These are phyloP conservation scores for Talaromyces nanjingensis DNA, from an alignment of 495 filamentous ascomycete species.

Conservation along the genomic window DNA sequence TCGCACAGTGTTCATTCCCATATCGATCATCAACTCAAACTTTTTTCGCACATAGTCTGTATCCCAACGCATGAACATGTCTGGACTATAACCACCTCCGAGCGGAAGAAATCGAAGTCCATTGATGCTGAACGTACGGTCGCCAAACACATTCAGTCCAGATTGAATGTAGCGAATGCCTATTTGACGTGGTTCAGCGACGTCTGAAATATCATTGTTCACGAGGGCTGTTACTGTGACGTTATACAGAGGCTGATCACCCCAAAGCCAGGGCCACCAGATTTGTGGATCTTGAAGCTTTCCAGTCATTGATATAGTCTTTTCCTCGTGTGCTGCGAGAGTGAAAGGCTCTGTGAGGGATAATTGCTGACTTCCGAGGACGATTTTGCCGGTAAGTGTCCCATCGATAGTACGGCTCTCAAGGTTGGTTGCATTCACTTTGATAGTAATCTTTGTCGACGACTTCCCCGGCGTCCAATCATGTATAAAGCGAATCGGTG, in stretches of 20 bases:
- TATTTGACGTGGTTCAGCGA: conserved; percentile 27
- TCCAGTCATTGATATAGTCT: conserved; percentile 29
- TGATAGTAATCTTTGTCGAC: conserved; percentile 35
- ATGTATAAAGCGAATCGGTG: conserved; percentile 40
- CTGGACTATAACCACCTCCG: conserved; percentile 52
- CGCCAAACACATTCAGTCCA: conserved; percentile 43
- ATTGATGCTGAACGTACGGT: conserved; percentile 51
- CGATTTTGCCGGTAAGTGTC: conserved; percentile 31
- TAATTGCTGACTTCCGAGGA: conserved; percentile 13
- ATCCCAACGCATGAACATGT: conserved; percentile 56
- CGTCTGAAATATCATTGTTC: conserved; percentile 37
- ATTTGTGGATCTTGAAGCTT: conserved; percentile 49
- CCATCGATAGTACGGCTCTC: conserved; percentile 29
- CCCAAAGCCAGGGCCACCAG: conserved; percentile 77
- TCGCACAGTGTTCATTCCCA: conserved; percentile 57
- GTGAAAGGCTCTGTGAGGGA: conserved; percentile 26
- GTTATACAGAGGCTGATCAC: conserved; percentile 64
- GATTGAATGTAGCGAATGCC: conserved; percentile 51
- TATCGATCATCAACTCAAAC: conserved; percentile 45
- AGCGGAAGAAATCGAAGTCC: conserved; percentile 50
- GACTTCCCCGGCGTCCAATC: conserved; percentile 24
- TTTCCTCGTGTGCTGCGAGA: conserved; percentile 29
- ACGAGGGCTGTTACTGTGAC: conserved; percentile 32
- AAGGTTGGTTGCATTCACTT: conserved; percentile 42
- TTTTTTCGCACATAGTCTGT: conserved; percentile 32